Evolutionary conservation across 805 yeast genomes (phyloP), one percentile per base, ranked within the genome.

Genomic region (Pichia sporocuriosa): DNA sequence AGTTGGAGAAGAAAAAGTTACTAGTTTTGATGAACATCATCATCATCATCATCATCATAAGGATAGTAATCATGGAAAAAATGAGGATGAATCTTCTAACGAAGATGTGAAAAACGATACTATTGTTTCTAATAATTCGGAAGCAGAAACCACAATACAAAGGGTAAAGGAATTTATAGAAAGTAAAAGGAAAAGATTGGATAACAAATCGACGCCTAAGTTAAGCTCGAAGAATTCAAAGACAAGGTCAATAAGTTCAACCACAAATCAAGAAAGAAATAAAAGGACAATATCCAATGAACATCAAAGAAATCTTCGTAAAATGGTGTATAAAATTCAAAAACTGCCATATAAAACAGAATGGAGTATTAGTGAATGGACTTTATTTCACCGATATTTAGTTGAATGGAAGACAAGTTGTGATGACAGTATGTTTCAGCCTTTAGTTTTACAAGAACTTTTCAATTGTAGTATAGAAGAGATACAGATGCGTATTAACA

Each of bases 311-410:
- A 17, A 6, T 16, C 7, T 42, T n/a, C 31, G 29, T 13, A 37
- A 27, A 19, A 22, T 42, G 37, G 31, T 42, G 16, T 37, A 28
- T 37, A 27, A 30, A 15, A 42, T 42, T 33, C 40, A 42, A 34
- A 32, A 32, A 33, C n/a, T 28, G 9, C 45, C 45, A n/a, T 42
- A 42, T 33, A 16, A 27, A 2, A 10, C 22, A 13, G 49, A 49
- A 13, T 59, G 63, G 63, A 36, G 37, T 13, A 19, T 25, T n/a
- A 35, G 27, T 16, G 49, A 51, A 38, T 59, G 64, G 64, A 42
- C 21, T 12, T 44, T 42, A 26, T 42, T 59, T 23, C 43, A 50
- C 26, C 44, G 46, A 21, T 51, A 53, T 23, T 37, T 58, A 12
- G 45, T 43, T 21, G 39, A 47, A 13, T 58, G 54, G 48, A 49